Evolutionary conservation across 2,329 filamentous ascomycete genomes (phyloP).

Genomic region (Fusarium torreyae): DNA sequence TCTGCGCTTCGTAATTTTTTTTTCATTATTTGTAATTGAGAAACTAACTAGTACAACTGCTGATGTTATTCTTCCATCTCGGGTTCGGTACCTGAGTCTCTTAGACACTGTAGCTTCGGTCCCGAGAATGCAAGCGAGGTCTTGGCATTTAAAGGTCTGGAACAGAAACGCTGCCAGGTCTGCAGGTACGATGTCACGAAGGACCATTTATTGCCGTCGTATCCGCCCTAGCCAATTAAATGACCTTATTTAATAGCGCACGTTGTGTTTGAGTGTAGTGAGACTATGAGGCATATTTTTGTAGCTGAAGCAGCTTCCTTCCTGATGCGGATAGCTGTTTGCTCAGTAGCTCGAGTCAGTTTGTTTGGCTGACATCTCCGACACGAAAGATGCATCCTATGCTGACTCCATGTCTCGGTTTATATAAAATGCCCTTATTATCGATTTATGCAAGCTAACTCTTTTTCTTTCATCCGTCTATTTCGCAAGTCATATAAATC

Average conservation of each 20-base stretch:
- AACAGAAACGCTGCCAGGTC: too few species aligned
- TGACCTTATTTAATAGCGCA: not conserved
- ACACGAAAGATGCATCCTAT: too few species aligned
- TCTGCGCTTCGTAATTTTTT: too few species aligned
- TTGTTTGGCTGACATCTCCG: too few species aligned
- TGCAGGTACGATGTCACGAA: not conserved
- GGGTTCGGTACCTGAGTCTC: not conserved
- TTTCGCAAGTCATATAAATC: too few species aligned
- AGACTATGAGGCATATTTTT: conserved; percentile 2
- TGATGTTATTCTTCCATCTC: not conserved
- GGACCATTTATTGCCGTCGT: not conserved
- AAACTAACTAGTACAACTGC: too few species aligned
- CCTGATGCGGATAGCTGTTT: not conserved
- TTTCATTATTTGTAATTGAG: too few species aligned
- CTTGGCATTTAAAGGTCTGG: not conserved
- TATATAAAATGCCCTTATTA: not conserved
- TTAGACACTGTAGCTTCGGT: not conserved
- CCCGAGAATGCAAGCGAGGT: not conserved
- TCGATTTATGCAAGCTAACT: not conserved
- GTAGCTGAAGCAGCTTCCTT: not conserved
- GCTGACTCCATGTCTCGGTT: not conserved
- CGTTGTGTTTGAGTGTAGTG: not conserved
- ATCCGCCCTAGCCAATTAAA: not conserved
- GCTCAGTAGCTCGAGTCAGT: not conserved
- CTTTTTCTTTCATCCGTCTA: too few species aligned